Evolutionary conservation across 1,284 basidiomycete genomes (phyloP).

Genomic region (Malassezia caprae): DNA sequence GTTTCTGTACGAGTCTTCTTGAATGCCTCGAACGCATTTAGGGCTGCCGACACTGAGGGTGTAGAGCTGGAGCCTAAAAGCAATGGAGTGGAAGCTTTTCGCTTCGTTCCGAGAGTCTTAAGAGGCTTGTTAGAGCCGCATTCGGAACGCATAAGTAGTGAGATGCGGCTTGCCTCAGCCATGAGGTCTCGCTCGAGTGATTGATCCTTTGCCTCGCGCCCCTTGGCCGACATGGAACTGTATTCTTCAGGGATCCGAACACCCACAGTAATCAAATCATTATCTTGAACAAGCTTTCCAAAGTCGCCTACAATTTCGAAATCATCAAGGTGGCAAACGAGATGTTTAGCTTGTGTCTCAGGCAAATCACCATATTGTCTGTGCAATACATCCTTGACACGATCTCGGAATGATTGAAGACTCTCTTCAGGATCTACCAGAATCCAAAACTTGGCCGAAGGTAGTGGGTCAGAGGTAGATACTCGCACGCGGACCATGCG

Average conservation of each 20-base stretch:
- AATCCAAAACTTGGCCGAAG: constrained; percentile 21
- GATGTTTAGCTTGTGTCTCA: neutral
- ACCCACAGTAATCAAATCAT: constrained; percentile 14
- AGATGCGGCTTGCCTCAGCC: constrained; percentile 12
- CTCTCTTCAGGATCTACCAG: constrained; percentile 13
- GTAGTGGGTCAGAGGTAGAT: constrained; percentile 18
- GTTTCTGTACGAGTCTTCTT: neutral
- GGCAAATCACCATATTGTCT: neutral
- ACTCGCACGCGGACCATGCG: constrained; percentile 18
- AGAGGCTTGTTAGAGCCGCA: neutral
- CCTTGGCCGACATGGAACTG: neutral
- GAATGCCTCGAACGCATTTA: neutral
- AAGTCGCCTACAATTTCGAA: constrained; percentile 1
- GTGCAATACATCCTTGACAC: constrained; percentile 13
- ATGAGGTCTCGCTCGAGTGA: constrained; percentile 4
- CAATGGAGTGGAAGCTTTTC: neutral
- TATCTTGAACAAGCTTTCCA: constrained; percentile 23
- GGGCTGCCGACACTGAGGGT: neutral
- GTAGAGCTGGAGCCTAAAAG: neutral
- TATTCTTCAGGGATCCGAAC: neutral
- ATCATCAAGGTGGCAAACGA: neutral
- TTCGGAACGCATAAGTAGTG: constrained; percentile 8
- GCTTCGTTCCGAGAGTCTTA: neutral
- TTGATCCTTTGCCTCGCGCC: neutral
- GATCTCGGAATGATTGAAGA: constrained; percentile 14